A percentile compares a stretch with the other conserved stretches of the same genome.
Conservation (phyloP, 495 filamentous ascomycete genomes). For the Beverwykella pulmonaria region DNA sequence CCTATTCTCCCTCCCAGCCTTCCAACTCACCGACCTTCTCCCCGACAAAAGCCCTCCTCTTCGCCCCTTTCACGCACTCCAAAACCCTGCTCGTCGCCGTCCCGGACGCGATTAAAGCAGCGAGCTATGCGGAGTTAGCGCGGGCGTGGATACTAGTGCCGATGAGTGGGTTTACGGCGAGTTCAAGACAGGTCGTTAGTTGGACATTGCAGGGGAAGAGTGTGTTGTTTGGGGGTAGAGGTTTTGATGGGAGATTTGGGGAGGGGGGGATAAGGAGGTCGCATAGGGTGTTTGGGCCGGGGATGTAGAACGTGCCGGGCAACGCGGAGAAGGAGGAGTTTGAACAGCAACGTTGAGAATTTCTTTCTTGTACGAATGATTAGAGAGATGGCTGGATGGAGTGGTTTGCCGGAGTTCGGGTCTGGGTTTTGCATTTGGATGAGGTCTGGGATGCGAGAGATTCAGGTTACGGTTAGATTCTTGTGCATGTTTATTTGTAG, state of each 20-base stretch:
- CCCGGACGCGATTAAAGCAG: conserved; percentile 13
- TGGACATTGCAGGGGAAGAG: conserved; percentile 20
- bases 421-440: no score
- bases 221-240: conserved; percentile 12
- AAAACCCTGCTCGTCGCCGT: conserved; percentile 24
- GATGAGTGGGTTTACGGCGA: conserved; percentile 15
- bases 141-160: conserved; percentile 25
- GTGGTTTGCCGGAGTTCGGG: no score
- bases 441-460: no score
- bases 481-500: no score
- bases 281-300: conserved; percentile 26
- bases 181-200: conserved; percentile 5
- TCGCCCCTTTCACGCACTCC: conserved; percentile 19
- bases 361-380: no score
- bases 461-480: no score
- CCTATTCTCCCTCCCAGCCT: neutral
- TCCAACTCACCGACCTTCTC: neutral
- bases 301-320: neutral
- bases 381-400: no score
- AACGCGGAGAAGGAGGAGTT: neutral
- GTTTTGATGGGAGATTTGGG: conserved; percentile 4
- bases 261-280: neutral
- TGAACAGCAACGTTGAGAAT: no score
- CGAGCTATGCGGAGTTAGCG: conserved; percentile 11
- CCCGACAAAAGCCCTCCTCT: conserved; percentile 18